Evolutionary conservation across 345 rosid species (phyloP).

Genomic region (Acer yangbiense): DNA sequence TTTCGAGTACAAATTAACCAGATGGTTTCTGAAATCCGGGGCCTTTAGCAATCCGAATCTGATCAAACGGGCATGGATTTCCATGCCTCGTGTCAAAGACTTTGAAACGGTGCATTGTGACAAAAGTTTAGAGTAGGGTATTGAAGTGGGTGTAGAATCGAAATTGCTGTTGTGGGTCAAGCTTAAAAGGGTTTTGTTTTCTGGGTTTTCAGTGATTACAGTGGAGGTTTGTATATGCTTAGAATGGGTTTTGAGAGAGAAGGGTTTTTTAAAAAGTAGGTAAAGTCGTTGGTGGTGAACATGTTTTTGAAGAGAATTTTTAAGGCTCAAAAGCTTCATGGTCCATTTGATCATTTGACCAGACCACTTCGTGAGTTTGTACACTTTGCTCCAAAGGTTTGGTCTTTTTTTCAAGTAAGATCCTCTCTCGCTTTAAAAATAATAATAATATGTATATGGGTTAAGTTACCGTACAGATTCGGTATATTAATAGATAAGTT

Average conservation of each 20-base stretch:
- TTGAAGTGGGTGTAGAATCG: constrained; percentile 5
- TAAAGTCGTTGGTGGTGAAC: constrained; percentile 27
- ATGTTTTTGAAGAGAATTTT: constrained; percentile 28
- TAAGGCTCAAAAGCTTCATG: constrained; percentile 30
- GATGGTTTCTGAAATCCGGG: constrained; percentile 34
- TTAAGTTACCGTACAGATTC: no score
- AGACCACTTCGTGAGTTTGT: neutral
- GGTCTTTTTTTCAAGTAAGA: neutral
- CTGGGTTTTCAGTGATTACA: constrained; percentile 7
- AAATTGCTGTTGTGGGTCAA: neutral
- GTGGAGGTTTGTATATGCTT: constrained; percentile 22
- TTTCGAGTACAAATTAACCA: constrained; percentile 41
- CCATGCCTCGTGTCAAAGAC: constrained; percentile 35
- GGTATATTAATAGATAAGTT: no score
- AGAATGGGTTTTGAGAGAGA: constrained; percentile 15
- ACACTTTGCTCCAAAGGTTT: no score
- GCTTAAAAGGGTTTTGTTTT: constrained; percentile 7
- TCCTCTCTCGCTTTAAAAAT: neutral
- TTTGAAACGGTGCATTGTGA: constrained; percentile 46
- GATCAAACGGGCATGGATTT: constrained; percentile 48
- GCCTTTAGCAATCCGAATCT: constrained; percentile 32
- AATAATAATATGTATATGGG: no score
- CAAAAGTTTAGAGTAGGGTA: constrained; percentile 37
- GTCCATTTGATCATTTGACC: constrained; percentile 31
- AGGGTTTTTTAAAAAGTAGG: constrained; percentile 25